These are phyloP conservation scores for Cucumis hystrix DNA, from an alignment of 306 rosid genomes.

Conservation along the genomic window DNA sequence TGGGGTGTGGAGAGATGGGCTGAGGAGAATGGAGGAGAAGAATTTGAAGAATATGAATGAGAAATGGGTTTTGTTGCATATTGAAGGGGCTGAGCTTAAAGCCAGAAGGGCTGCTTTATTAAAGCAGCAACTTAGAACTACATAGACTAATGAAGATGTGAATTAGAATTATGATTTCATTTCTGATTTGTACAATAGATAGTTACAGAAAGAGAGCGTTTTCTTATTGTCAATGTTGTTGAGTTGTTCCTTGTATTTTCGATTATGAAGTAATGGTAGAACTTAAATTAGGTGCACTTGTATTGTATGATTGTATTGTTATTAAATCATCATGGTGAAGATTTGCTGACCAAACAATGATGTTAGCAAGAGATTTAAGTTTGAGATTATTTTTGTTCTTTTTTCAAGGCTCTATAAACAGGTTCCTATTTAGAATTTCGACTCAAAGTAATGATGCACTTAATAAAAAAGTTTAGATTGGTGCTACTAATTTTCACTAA, in stretches of 20 bases:
- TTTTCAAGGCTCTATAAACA: neutral
- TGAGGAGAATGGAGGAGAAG: slow-evolving; percentile 5
- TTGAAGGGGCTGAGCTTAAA: slow-evolving; percentile 15
- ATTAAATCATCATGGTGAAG: no score
- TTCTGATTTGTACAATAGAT: neutral
- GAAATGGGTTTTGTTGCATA: slow-evolving; percentile 10
- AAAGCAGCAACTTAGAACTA: neutral
- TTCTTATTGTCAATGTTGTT: neutral
- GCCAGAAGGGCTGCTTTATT: slow-evolving; percentile 9
- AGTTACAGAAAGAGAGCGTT: neutral
- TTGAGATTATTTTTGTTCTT: neutral
- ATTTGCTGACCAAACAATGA: no score
- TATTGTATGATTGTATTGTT: neutral
- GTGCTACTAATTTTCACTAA: no score
- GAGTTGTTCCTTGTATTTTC: neutral
- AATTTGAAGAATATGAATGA: slow-evolving; percentile 4
- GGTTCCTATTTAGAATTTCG: neutral
- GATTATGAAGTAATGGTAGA: neutral
- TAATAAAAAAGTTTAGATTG: no score
- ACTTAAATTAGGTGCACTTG: neutral
- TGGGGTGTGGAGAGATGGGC: slow-evolving; percentile 7
- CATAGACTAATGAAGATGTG: neutral
- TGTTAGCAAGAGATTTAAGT: no score
- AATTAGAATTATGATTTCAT: neutral
- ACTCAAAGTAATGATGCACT: no score